Percentiles rank a stretch among this genome's conserved stretches.
These are phyloP conservation scores for Phytophthora melonis DNA, from an alignment of 352 stramenopile genomes.

Conservation along the genomic window DNA sequence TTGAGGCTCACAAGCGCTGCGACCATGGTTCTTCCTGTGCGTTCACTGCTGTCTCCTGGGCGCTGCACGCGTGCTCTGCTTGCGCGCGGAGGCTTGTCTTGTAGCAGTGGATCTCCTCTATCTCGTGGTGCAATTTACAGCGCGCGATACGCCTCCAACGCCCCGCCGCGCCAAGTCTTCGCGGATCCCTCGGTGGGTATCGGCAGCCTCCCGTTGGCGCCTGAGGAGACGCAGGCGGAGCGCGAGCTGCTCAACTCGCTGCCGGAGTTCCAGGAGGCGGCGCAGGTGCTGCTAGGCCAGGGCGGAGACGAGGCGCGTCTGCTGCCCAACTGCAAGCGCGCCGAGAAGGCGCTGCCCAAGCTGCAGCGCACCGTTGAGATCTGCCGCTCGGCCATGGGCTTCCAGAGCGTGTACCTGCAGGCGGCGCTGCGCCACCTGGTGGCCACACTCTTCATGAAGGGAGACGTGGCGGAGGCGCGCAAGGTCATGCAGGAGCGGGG, in stretches of 20 bases:
- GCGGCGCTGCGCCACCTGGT: slow-evolving; percentile 70
- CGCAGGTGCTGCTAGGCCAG: slow-evolving; percentile 57
- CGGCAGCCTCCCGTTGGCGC: slow-evolving; percentile 64
- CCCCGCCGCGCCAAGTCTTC: slow-evolving; percentile 55
- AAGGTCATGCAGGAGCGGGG: slow-evolving; percentile 74
- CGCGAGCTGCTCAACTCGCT: slow-evolving; percentile 66
- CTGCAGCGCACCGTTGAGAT: slow-evolving; percentile 79
- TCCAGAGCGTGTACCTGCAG: slow-evolving; percentile 72
- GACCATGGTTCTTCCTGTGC: slow-evolving; percentile 26
- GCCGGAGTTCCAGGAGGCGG: slow-evolving; percentile 78
- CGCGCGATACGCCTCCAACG: slow-evolving; percentile 31
- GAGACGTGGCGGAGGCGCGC: slow-evolving; percentile 56
- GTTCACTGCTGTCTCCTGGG: slow-evolving; percentile 25
- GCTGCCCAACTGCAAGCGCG: slow-evolving; percentile 61
- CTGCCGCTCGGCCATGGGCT: slow-evolving; percentile 80
- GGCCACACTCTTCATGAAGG: slow-evolving; percentile 70
- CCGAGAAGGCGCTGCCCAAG: slow-evolving; percentile 55
- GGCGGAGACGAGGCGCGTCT: slow-evolving; percentile 43
- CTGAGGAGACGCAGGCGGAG: slow-evolving; percentile 75
- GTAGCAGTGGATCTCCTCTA: slow-evolving; percentile 23
- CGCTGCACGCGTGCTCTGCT: slow-evolving; percentile 16
- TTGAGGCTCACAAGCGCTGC: slow-evolving; percentile 15
- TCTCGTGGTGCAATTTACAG: slow-evolving; percentile 20
- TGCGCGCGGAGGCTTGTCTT: not conserved
- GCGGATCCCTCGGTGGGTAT: slow-evolving; percentile 71